Conservation (phyloP, 495 filamentous ascomycete species). For the Penicillium riverlandense region DNA sequence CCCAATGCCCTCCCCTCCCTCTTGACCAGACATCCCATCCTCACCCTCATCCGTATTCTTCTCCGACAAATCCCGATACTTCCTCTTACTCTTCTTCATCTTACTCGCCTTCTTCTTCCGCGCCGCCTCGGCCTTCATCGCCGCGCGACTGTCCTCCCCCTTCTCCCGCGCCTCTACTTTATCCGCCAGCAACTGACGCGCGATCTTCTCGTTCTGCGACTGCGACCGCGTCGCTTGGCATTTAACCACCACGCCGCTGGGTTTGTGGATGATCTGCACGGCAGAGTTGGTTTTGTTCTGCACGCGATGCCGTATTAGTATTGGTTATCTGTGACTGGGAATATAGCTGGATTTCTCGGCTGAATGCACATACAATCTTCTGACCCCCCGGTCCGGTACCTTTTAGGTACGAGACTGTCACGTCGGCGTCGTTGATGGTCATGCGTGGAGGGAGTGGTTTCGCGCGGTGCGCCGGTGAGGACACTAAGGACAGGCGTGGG, state of each 20-base stretch:
- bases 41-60: constrained; percentile 38
- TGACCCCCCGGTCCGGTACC: constrained; percentile 92
- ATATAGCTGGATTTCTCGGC: too few species aligned
- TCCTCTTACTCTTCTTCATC: constrained; percentile 58
- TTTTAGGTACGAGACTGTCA: constrained; percentile 80
- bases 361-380: constrained; percentile 57
- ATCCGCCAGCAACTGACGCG: constrained; percentile 68
- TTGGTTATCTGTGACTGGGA: not conserved
- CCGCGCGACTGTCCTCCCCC: constrained; percentile 50
- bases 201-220: constrained; percentile 82
- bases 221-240: constrained; percentile 84
- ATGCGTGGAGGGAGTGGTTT: constrained; percentile 70
- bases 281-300: constrained; percentile 97
- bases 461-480: constrained; percentile 9
- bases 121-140: constrained; percentile 46
- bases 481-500: constrained; percentile 20
- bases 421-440: constrained; percentile 66
- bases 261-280: constrained; percentile 85
- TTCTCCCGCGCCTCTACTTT: constrained; percentile 62
- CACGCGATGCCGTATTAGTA: not conserved
- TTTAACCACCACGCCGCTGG: constrained; percentile 86
- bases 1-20: constrained; percentile 19
- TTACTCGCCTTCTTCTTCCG: constrained; percentile 59
- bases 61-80: constrained; percentile 50
- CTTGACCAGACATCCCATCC: constrained; percentile 38